phyloP scores from a whole-genome alignment of 2,329 filamentous ascomycete genomes.

The Microcyclospora pomicola region DNA sequence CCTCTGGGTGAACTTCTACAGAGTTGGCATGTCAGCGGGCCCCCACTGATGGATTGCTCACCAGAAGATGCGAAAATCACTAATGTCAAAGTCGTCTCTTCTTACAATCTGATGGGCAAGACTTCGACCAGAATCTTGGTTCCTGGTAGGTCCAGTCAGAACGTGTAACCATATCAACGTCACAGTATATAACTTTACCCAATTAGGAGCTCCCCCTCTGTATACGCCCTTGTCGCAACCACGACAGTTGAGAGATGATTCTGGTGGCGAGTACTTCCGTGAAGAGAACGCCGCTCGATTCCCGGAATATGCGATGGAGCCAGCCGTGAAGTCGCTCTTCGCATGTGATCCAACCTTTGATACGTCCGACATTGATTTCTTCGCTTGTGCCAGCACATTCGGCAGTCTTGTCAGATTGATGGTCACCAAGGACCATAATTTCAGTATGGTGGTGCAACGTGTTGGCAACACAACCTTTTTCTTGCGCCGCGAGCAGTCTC shows the following conservation, averaged over 20 bases:
- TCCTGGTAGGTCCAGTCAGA: slow-evolving; percentile 26
- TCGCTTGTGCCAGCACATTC: slow-evolving; percentile 47
- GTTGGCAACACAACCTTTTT: slow-evolving; percentile 49
- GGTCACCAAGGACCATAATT: slow-evolving; percentile 31
- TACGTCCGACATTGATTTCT: slow-evolving; percentile 35
- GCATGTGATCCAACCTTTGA: slow-evolving; percentile 24
- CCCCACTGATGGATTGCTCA: background rate
- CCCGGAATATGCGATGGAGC: slow-evolving; percentile 37
- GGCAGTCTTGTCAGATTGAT: slow-evolving; percentile 48
- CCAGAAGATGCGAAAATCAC: slow-evolving; percentile 3
- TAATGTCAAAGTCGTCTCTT: slow-evolving; percentile 29
- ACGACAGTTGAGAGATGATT: slow-evolving; percentile 30
- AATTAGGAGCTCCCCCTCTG: slow-evolving; percentile 34
- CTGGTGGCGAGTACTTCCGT: slow-evolving; percentile 36
- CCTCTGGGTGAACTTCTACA: background rate
- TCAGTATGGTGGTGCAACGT: slow-evolving; percentile 45
- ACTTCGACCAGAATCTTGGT: slow-evolving; percentile 28
- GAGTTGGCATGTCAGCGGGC: background rate
- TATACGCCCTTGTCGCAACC: slow-evolving; percentile 34
- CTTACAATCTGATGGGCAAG: slow-evolving; percentile 38
- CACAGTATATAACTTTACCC: slow-evolving; percentile 3
- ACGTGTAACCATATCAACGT: background rate
- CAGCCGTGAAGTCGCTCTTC: slow-evolving; percentile 33
- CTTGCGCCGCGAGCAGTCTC: slow-evolving; percentile 46
- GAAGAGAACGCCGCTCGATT: slow-evolving; percentile 41